These are phyloP conservation scores for Pseudomassariella vexata DNA, from an alignment of 2,329 filamentous ascomycete species.

Conservation along the genomic window DNA sequence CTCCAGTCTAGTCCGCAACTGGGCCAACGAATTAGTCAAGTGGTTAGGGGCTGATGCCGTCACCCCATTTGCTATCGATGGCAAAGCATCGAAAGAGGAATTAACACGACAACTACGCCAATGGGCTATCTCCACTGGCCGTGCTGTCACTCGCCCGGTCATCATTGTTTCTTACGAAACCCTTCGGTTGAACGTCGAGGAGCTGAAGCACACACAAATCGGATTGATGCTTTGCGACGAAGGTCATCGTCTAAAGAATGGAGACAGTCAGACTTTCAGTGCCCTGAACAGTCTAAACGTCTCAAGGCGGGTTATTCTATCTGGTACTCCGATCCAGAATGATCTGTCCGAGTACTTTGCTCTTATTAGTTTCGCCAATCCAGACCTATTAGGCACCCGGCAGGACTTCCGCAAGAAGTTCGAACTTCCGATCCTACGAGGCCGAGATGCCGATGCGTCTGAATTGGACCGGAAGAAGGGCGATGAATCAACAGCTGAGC, in stretches of 20 bases:
- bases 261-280: conserved; percentile 90
- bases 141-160: conserved; percentile 82
- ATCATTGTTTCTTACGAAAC: conserved; percentile 99
- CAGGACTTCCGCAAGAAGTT: conserved; percentile 91
- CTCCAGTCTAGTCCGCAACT: conserved; percentile 93
- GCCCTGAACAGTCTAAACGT: conserved; percentile 89
- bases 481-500: conserved; percentile 74
- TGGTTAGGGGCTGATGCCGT: conserved; percentile 93
- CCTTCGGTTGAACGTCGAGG: conserved; percentile 81
- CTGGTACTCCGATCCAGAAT: conserved; percentile 96
- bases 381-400: conserved; percentile 80
- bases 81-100: conserved; percentile 92
- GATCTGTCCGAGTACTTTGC: conserved; percentile 98
- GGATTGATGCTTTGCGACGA: conserved; percentile 93
- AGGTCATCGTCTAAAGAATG: conserved; percentile 93
- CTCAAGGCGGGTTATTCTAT: conserved; percentile 84
- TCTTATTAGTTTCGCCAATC: conserved; percentile 93
- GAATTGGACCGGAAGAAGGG: conserved; percentile 78
- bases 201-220: conserved; percentile 84
- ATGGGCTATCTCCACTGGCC: conserved; percentile 90
- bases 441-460: conserved; percentile 83
- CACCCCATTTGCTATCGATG: conserved; percentile 91
- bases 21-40: conserved; percentile 95
- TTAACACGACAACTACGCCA: conserved; percentile 84
- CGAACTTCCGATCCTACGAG: conserved; percentile 85